Evolutionary conservation across 129 eudicot species (phyloP), one percentile per base, ranked within the genome.

Genomic region (Flaveria sonorensis): DNA sequence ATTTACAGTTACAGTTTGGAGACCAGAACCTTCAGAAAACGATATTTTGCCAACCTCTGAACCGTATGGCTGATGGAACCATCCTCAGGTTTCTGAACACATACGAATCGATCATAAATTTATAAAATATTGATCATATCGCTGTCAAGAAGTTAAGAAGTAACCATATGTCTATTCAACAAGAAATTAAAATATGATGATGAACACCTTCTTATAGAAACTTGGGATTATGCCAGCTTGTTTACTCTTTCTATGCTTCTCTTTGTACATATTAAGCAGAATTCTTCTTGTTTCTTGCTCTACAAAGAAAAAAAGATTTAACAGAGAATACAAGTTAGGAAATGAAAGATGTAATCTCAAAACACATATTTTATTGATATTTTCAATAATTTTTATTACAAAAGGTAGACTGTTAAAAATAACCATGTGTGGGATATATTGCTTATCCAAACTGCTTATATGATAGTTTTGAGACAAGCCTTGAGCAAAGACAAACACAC

Each of bases 31-130:
- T 88, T 92, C 45, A 92, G 79, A 82, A 92, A 92, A 45, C 95
- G 94, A 84, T 85, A 92, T 80, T 92, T 92, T 63, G 98, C 96
- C 63, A 92, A 83, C 85, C 96, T 85, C 81, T 92, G 98, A 71
- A 92, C 98, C 52, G 92, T 90, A 52, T 86, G 93, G 76, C 89
- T 92, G 71, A 92, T 90, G 75, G 98, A 92, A 52, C 96, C 98
- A 42, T 92, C 96, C 78, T 92, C 96, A 19, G 98, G 96, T 88
- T 90, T 92, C 98, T 92, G 88, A 71, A 76, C 51, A 53, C 14
- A 46, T 28, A 73, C 36, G 10, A 52, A 53, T 53, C 28, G 4
- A 28, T 66, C 20, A 63, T 8, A 63, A 60, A 40, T 53, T 52
- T 8, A 73, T 15, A n/a, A 30, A 46, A 14, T 55, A 48, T 24